Evolutionary conservation across 495 filamentous ascomycete genomes (phyloP).

Genomic region (Daldinia vernicosa): DNA sequence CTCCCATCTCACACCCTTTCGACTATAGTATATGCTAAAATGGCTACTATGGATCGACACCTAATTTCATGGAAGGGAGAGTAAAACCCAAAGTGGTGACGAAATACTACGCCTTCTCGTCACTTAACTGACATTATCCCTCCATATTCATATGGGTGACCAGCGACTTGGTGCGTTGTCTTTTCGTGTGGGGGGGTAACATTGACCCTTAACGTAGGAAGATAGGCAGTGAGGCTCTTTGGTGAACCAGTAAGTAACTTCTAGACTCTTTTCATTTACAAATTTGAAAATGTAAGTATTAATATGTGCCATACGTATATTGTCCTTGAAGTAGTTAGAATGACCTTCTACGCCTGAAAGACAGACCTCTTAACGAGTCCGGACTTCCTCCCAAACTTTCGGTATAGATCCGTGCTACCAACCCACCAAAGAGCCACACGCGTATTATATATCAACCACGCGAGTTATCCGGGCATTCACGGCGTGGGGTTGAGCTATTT

Average conservation of each 20-base stretch:
- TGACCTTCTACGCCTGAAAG: no score
- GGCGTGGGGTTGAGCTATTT: not conserved
- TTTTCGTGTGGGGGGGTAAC: constrained; percentile 32
- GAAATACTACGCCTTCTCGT: constrained; percentile 21
- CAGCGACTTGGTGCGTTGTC: constrained; percentile 19
- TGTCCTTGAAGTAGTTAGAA: not conserved
- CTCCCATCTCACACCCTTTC: constrained; percentile 20
- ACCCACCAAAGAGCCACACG: constrained; percentile 26
- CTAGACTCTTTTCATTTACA: constrained; percentile 16
- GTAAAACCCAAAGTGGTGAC: constrained; percentile 24
- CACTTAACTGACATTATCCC: constrained; percentile 22
- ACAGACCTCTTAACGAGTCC: not conserved
- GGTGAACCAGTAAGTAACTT: constrained; percentile 8
- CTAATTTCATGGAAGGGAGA: constrained; percentile 9
- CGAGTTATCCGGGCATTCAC: not conserved
- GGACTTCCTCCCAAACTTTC: constrained; percentile 28
- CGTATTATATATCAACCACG: constrained; percentile 15
- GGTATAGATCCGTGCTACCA: constrained; percentile 35
- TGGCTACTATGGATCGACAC: constrained; percentile 18
- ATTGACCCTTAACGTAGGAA: constrained; percentile 25
- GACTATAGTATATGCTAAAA: constrained; percentile 3
- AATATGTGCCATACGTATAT: not conserved
- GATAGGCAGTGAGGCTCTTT: constrained; percentile 39
- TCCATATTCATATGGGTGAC: constrained; percentile 23
- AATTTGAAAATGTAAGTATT: not conserved